Percentiles rank a stretch among this genome's conserved stretches.
These are phyloP conservation scores for Dictyostelium capitatum DNA, from an alignment of 78 protist species.

Conservation along the genomic window DNA sequence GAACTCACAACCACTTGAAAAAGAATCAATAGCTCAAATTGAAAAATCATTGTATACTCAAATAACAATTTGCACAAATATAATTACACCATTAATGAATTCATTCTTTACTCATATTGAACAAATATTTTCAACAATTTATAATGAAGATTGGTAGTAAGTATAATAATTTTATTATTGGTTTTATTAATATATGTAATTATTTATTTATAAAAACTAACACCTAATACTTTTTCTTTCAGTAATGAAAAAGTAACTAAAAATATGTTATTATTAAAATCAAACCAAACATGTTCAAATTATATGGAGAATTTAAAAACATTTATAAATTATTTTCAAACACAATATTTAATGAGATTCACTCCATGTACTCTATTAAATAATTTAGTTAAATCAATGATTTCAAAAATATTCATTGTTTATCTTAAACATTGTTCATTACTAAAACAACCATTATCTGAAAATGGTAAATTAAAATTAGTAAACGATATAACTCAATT, in stretches of 20 bases:
- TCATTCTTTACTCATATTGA: slow-evolving; percentile 19
- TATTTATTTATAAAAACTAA: no score
- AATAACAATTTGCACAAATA: background rate
- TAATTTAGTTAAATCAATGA: background rate
- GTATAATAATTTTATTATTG: background rate
- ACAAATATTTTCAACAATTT: slow-evolving; percentile 21
- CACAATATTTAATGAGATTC: slow-evolving; percentile 25
- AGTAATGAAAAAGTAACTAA: background rate
- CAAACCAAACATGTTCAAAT: slow-evolving; percentile 22
- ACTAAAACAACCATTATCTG: slow-evolving; percentile 40
- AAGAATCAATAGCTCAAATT: background rate
- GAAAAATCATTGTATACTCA: slow-evolving; percentile 25
- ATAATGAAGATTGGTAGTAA: slow-evolving; percentile 46
- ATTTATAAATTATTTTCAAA: slow-evolving; percentile 20
- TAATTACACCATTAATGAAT: slow-evolving; percentile 28
- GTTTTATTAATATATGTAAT: background rate
- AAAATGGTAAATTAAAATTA: slow-evolving; percentile 47
- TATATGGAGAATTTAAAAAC: slow-evolving; percentile 37
- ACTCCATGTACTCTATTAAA: slow-evolving; percentile 26
- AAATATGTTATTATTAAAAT: background rate
- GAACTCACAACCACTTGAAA: background rate
- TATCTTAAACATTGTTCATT: slow-evolving; percentile 34
- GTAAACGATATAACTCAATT: slow-evolving; percentile 50
- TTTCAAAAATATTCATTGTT: background rate
- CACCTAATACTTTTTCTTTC: background rate